A percentile compares a stretch with the other conserved stretches of the same genome.
These are phyloP conservation scores for Aspergillus haitiensis DNA, from an alignment of 495 filamentous ascomycete species.

Conservation along the genomic window DNA sequence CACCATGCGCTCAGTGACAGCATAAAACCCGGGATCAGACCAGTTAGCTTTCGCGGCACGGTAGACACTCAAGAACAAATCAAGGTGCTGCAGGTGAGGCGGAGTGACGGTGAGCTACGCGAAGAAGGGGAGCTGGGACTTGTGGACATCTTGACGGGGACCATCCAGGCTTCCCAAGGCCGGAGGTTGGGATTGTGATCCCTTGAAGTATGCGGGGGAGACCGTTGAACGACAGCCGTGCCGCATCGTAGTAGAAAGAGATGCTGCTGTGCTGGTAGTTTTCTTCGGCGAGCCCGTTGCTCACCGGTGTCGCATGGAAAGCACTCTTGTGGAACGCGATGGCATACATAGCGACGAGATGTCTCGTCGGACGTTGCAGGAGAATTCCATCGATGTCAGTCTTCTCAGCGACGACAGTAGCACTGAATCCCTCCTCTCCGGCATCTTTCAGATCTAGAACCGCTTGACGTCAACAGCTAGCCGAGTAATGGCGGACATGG, in stretches of 20 bases:
- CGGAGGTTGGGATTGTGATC: constrained; percentile 31
- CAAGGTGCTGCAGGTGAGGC: constrained; percentile 26
- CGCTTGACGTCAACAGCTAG: constrained; percentile 36
- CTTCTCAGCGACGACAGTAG: constrained; percentile 28
- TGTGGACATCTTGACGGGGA: constrained; percentile 34
- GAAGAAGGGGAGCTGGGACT: constrained; percentile 30
- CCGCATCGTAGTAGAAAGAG: constrained; percentile 29
- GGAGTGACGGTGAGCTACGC: constrained; percentile 29
- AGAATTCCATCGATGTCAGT: constrained; percentile 29
- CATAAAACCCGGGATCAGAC: constrained; percentile 50
- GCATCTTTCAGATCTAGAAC: constrained; percentile 37
- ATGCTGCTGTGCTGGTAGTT: constrained; percentile 32
- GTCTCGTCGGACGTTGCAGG: constrained; percentile 28
- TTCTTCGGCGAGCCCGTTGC: constrained; percentile 29
- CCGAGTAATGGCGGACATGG: constrained; percentile 36
- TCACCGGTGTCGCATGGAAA: constrained; percentile 24
- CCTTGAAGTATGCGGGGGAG: constrained; percentile 36
- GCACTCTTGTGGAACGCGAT: constrained; percentile 23
- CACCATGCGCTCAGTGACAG: constrained; percentile 40
- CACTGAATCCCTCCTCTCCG: constrained; percentile 24
- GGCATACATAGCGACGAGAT: constrained; percentile 31
- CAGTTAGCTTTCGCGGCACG: constrained; percentile 44
- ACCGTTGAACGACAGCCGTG: constrained; percentile 28
- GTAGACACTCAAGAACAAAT: constrained; percentile 45
- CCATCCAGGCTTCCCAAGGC: constrained; percentile 25